Conservation (phyloP, 495 filamentous ascomycete genomes). For the Neurospora intermedia region DNA sequence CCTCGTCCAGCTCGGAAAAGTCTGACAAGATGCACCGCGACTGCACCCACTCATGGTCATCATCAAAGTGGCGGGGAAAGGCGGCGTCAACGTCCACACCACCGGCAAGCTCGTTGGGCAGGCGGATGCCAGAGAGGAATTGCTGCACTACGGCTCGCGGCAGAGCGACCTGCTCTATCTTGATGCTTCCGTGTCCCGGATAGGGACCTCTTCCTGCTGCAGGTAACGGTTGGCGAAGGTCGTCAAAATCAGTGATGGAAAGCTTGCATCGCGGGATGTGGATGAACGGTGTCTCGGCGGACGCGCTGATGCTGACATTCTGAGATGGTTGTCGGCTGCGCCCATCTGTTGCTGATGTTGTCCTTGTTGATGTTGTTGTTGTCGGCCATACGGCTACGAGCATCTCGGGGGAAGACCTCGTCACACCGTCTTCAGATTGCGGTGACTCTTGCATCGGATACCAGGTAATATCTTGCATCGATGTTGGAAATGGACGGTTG, state of each 20-base stretch:
- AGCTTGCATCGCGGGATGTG: constrained; percentile 18
- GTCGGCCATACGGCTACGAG: constrained; percentile 1
- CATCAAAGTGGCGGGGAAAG: constrained; percentile 15
- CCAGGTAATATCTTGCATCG: constrained; percentile 1
- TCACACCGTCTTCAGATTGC: background rate
- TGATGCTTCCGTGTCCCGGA: background rate
- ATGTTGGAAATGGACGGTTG: background rate
- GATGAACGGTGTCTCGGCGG: constrained; percentile 5
- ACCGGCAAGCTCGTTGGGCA: background rate
- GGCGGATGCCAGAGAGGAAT: constrained; percentile 7
- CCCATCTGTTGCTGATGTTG: background rate
- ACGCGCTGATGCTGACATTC: background rate
- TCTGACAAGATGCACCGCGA: constrained; percentile 19
- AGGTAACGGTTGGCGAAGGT: background rate
- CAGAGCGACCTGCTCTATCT: constrained; percentile 13
- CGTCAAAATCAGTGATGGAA: constrained; percentile 3
- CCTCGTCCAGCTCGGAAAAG: constrained; percentile 16
- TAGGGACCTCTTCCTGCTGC: background rate
- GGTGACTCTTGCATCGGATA: background rate
- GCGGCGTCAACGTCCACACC: background rate
- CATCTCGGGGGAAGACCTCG: background rate
- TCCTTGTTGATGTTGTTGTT: background rate
- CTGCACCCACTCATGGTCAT: constrained; percentile 20
- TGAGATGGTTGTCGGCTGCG: background rate
- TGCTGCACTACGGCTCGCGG: constrained; percentile 10